Conservation (phyloP, 2,329 filamentous ascomycete species). For the Aspergillus quadrilineatus region DNA sequence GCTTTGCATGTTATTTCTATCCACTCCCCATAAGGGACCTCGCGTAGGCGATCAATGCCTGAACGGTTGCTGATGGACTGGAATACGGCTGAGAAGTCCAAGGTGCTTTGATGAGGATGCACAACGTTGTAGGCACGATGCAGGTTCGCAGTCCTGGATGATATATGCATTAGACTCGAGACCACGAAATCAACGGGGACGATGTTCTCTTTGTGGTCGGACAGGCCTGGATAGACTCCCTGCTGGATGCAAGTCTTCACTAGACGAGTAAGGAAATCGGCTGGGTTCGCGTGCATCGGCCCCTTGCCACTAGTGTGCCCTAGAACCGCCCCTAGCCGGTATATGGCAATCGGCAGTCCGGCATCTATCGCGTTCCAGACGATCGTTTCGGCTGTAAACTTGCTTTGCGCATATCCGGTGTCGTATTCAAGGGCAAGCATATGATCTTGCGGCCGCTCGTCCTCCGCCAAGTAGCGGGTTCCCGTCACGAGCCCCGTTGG, state of each 20-base stretch:
- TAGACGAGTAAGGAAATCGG: not conserved
- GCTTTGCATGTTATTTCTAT: not conserved
- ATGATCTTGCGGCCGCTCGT: not conserved
- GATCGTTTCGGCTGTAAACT: conserved; percentile 1
- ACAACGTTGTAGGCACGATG: not conserved
- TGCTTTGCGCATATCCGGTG: conserved; percentile 4
- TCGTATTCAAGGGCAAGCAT: not conserved
- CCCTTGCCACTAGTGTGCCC: not conserved
- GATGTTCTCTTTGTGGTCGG: not conserved
- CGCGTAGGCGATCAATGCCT: not conserved
- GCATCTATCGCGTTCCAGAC: conserved; percentile 7
- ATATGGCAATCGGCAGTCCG: conserved; percentile 1
- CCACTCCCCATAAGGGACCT: not conserved
- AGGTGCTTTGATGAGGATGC: not conserved
- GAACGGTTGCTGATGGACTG: not conserved
- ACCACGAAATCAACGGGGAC: not conserved
- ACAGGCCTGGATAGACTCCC: not conserved
- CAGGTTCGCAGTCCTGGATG: not conserved
- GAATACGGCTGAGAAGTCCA: not conserved
- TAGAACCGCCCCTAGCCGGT: conserved; percentile 1
- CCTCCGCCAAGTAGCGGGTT: not conserved
- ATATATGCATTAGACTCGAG: not conserved
- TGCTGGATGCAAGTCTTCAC: not conserved
- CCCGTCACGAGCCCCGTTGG: not conserved
- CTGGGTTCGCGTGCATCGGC: not conserved